Percentiles rank a stretch among this genome's conserved stretches.
Conservation (phyloP, 2,329 filamentous ascomycete species). For the Sporothrix variecibatus region DNA sequence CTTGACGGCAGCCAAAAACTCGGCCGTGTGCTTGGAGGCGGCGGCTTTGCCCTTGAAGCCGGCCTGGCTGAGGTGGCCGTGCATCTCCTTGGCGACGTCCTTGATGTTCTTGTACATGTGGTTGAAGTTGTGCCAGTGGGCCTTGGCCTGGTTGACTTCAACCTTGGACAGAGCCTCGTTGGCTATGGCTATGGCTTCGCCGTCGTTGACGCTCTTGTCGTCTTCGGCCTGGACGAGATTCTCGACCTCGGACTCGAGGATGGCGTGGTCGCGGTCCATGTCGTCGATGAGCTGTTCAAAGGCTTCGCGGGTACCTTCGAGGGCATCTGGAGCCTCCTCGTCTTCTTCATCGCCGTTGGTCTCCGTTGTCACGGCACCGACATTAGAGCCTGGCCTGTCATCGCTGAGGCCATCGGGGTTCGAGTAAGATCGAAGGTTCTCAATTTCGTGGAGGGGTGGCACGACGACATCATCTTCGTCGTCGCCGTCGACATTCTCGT, state of each 20-base stretch:
- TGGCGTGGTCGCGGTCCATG: constrained; percentile 12
- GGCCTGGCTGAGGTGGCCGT: not conserved
- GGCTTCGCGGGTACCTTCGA: constrained; percentile 1
- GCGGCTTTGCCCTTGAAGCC: not conserved
- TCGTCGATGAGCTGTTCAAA: constrained; percentile 10
- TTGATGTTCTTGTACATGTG: not conserved
- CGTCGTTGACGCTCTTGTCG: not conserved
- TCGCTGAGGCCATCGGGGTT: no score
- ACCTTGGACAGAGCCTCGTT: not conserved
- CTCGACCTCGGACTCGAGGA: not conserved
- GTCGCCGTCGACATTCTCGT: not conserved
- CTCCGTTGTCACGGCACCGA: no score
- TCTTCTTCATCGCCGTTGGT: not conserved
- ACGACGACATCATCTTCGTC: not conserved
- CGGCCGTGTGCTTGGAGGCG: not conserved
- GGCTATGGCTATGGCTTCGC: not conserved
- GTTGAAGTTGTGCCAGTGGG: constrained; percentile 8
- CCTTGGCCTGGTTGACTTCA: constrained; percentile 1
- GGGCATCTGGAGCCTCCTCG: not conserved
- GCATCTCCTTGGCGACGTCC: not conserved
- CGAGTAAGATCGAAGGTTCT: not conserved
- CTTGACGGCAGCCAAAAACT: not conserved
- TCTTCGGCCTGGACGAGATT: not conserved
- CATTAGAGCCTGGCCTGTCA: not conserved
- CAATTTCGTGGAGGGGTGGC: not conserved